phyloP scores from a whole-genome alignment of 2,329 filamentous ascomycete species.

The Nigrospora osmanthi region DNA sequence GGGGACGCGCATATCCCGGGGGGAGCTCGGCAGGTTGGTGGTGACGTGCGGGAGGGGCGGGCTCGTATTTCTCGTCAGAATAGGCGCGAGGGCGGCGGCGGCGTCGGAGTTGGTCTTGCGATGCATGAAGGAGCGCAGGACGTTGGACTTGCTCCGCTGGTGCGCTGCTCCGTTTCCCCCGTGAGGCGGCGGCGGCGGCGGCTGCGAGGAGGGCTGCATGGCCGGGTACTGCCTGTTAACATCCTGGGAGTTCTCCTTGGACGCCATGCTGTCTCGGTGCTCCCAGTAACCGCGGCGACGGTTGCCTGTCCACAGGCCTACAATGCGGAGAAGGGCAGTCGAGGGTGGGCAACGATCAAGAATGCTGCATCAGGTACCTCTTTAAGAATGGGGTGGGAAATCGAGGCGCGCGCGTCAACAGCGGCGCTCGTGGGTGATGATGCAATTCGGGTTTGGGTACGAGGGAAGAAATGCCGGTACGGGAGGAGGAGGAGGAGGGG shows the following conservation, averaged over 20 bases:
- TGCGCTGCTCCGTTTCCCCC: not conserved
- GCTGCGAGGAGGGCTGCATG: not conserved
- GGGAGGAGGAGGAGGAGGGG: too few species aligned
- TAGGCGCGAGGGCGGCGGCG: conserved; percentile 5
- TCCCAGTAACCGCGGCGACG: not conserved
- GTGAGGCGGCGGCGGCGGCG: not conserved
- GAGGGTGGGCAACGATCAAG: too few species aligned
- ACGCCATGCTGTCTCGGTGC: conserved; percentile 1
- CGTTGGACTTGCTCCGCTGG: conserved; percentile 32
- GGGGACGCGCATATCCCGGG: conserved; percentile 17
- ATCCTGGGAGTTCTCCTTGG: not conserved
- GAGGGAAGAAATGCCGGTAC: too few species aligned
- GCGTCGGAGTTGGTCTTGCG: conserved; percentile 39
- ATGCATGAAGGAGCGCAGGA: conserved; percentile 41
- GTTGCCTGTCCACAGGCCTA: too few species aligned
- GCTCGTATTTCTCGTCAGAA: not conserved
- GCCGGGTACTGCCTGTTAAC: not conserved
- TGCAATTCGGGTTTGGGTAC: too few species aligned
- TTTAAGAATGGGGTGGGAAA: too few species aligned
- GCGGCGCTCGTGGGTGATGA: too few species aligned
- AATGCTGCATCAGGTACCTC: too few species aligned
- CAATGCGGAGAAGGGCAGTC: too few species aligned
- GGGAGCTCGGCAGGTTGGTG: conserved; percentile 8
- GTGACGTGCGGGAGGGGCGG: conserved; percentile 13
- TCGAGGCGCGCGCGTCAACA: too few species aligned